These are phyloP conservation scores for Reticulascus tulasneorum DNA, from an alignment of 2,329 filamentous ascomycete species.

Conservation along the genomic window DNA sequence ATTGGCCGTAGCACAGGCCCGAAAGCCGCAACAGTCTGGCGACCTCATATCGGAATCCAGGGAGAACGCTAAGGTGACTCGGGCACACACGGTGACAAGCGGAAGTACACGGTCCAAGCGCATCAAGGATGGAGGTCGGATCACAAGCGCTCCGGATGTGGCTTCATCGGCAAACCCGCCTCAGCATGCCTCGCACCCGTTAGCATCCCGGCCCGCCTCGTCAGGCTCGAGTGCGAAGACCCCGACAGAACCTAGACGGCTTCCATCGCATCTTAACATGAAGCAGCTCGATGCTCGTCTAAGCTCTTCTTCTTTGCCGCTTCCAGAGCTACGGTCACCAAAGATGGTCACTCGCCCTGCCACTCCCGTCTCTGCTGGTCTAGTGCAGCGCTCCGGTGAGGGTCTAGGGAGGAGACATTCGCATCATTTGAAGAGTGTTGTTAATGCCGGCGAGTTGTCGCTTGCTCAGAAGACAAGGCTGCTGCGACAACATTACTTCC, in stretches of 20 bases:
- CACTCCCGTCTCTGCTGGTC: constrained; percentile 54
- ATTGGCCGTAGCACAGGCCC: constrained; percentile 75
- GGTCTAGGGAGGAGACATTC: constrained; percentile 56
- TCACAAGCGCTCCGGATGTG: constrained; percentile 39
- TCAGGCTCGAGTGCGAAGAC: constrained; percentile 20
- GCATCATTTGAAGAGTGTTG: constrained; percentile 52
- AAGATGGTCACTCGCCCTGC: constrained; percentile 46
- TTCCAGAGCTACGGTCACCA: constrained; percentile 58
- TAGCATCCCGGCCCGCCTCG: constrained; percentile 9
- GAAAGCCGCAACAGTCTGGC: constrained; percentile 64
- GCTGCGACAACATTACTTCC: constrained; percentile 76
- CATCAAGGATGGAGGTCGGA: constrained; percentile 41
- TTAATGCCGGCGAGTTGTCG: constrained; percentile 60
- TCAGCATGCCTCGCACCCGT: constrained; percentile 6
- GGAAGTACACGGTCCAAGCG: constrained; percentile 48
- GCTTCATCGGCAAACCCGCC: constrained; percentile 3
- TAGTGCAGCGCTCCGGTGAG: constrained; percentile 42
- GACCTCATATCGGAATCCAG: constrained; percentile 57
- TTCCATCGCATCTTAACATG: constrained; percentile 46
- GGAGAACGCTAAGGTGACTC: constrained; percentile 47
- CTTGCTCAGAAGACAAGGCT: constrained; percentile 65
- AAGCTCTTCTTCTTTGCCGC: constrained; percentile 64
- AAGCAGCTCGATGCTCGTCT: constrained; percentile 55
- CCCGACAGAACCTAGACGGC: constrained; percentile 34
- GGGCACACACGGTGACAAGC: constrained; percentile 64